Conservation (phyloP, 2,329 filamentous ascomycete genomes). For the Arthrobotrys iridis region DNA sequence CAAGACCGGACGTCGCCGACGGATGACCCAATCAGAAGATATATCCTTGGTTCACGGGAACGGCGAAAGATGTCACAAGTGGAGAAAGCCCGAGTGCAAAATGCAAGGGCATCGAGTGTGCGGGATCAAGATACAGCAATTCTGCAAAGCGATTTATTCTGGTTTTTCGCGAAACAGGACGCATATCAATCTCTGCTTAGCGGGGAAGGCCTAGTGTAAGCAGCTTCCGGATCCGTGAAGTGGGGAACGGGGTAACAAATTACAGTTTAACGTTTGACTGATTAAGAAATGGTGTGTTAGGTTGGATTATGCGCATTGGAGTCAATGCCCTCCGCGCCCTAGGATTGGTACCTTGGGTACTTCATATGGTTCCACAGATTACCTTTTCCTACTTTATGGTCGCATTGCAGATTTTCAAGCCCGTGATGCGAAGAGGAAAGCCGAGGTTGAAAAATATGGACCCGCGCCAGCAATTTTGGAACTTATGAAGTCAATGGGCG, state of each 20-base stretch:
- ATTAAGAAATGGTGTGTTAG: constrained; percentile 63
- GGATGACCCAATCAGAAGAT: constrained; percentile 41
- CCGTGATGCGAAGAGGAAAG: constrained; percentile 80
- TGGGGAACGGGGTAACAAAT: background rate
- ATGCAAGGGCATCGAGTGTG: constrained; percentile 57
- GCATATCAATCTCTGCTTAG: constrained; percentile 89
- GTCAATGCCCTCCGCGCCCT: constrained; percentile 85
- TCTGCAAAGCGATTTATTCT: constrained; percentile 84
- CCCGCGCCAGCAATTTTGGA: constrained; percentile 51
- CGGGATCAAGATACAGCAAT: constrained; percentile 81
- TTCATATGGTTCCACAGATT: constrained; percentile 88
- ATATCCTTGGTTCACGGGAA: constrained; percentile 48
- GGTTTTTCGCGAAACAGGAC: constrained; percentile 97
- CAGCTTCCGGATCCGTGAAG: constrained; percentile 56
- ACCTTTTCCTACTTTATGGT: constrained; percentile 82
- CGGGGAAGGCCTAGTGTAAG: constrained; percentile 85
- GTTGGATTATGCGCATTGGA: constrained; percentile 81
- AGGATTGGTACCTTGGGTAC: constrained; percentile 80
- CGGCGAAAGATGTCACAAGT: constrained; percentile 42
- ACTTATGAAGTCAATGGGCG: constrained; percentile 67
- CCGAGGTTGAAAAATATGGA: constrained; percentile 69
- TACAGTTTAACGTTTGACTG: constrained; percentile 30
- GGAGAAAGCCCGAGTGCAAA: constrained; percentile 45
- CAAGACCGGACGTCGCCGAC: constrained; percentile 27
- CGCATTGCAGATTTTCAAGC: constrained; percentile 81